A percentile compares a stretch with the other conserved stretches of the same genome.
Conservation (phyloP, 208 protist species). For the Wallacemonas sp. region DNA sequence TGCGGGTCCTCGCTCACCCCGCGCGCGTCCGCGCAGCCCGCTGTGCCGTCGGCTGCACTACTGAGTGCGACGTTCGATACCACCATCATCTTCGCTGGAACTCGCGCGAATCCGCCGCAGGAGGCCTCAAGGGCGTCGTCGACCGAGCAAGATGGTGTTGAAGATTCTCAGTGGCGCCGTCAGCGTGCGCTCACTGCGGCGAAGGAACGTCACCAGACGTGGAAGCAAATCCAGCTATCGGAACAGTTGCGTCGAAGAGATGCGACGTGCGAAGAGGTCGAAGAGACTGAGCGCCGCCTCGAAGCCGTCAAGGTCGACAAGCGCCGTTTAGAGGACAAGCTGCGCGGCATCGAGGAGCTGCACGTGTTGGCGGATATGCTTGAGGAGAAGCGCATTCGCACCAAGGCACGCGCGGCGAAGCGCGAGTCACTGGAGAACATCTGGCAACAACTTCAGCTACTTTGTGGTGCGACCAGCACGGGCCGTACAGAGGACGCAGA, state of each 20-base stretch:
- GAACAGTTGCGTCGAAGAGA: neutral
- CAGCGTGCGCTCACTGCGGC: neutral
- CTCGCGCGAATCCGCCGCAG: no score
- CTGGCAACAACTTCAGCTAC: conserved; percentile 33
- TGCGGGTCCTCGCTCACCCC: no score
- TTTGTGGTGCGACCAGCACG: conserved; percentile 7
- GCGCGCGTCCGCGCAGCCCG: no score
- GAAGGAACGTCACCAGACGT: neutral
- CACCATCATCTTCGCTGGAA: no score
- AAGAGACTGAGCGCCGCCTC: conserved; percentile 17
- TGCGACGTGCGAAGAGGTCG: conserved; percentile 16
- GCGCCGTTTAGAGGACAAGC: conserved; percentile 26
- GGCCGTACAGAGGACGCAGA: conserved; percentile 5
- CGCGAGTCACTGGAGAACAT: conserved; percentile 31
- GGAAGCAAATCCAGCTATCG: neutral
- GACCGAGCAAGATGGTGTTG: neutral
- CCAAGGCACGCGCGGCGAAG: conserved; percentile 23
- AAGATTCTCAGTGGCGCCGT: neutral
- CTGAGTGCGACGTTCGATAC: no score
- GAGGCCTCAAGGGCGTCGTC: no score
- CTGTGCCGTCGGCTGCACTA: no score
- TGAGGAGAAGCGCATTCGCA: conserved; percentile 42
- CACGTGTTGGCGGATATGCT: conserved; percentile 56
- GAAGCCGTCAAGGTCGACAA: conserved; percentile 9
- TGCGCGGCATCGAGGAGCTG: conserved; percentile 52